Evolutionary conservation across 352 stramenopile species (phyloP).

Genomic region (Pythium grandisporangium): DNA sequence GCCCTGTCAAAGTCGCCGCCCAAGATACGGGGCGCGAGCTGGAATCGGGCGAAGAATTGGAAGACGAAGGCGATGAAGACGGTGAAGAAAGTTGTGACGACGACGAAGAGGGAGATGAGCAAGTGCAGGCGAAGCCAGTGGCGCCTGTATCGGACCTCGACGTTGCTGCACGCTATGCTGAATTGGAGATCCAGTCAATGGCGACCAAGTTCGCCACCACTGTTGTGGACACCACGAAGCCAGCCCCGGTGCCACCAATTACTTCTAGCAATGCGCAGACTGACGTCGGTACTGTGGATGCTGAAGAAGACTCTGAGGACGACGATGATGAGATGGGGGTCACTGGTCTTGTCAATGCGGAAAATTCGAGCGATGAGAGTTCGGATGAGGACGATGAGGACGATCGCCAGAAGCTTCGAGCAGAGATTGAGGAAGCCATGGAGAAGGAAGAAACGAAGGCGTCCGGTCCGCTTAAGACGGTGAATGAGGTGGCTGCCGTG

Average conservation of each 20-base stretch:
- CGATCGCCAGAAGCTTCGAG: conserved; percentile 34
- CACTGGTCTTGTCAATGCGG: not conserved
- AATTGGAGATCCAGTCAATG: conserved; percentile 23
- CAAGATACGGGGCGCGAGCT: no score
- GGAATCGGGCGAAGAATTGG: not conserved
- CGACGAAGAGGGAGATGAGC: not conserved
- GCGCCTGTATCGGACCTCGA: conserved; percentile 17
- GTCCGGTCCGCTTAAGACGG: conserved; percentile 38
- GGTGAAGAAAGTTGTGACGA: conserved; percentile 4
- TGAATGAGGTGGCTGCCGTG: conserved; percentile 39
- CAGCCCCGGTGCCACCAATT: not conserved
- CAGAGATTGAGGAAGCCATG: conserved; percentile 71
- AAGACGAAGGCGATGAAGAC: conserved; percentile 1
- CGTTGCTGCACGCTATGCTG: conserved; percentile 21
- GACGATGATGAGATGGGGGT: conserved; percentile 7
- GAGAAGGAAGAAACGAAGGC: conserved; percentile 56
- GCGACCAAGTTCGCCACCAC: conserved; percentile 12
- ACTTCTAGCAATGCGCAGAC: not conserved
- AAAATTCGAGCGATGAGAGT: conserved; percentile 9
- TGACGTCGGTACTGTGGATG: conserved; percentile 1
- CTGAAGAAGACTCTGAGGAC: conserved; percentile 5
- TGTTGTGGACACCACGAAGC: conserved; percentile 13
- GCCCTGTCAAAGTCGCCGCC: no score
- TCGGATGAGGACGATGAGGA: conserved; percentile 19
- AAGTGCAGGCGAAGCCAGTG: not conserved